These are phyloP conservation scores for Tulasnella sp. DNA, from an alignment of 768 basidiomycete species.

Conservation along the genomic window DNA sequence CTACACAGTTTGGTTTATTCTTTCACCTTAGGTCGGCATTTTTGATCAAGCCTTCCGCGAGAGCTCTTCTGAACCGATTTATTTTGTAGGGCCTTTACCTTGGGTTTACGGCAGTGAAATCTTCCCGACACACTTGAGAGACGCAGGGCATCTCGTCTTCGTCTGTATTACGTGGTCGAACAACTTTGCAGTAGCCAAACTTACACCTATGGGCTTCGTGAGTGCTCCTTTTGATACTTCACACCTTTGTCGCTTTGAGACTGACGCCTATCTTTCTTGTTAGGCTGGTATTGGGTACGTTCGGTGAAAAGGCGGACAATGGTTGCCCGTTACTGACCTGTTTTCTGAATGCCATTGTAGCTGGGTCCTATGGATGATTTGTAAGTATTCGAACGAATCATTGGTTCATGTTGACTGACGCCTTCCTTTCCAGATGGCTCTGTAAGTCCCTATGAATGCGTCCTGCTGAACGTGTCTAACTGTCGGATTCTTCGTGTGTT, in stretches of 20 bases:
- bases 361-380: slow-evolving; percentile 15
- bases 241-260: background rate
- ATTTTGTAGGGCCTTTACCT: slow-evolving; percentile 6
- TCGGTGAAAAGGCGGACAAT: background rate
- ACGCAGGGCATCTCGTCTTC: slow-evolving; percentile 17
- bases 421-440: background rate
- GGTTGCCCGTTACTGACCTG: background rate
- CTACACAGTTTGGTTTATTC: slow-evolving; percentile 12
- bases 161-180: slow-evolving; percentile 11
- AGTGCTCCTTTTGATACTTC: background rate
- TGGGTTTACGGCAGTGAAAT: slow-evolving; percentile 16
- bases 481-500: background rate
- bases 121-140: slow-evolving; percentile 13
- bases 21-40: slow-evolving; percentile 10
- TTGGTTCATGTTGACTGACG: background rate
- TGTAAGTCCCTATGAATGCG: background rate
- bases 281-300: slow-evolving; percentile 16
- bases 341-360: background rate
- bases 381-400: background rate
- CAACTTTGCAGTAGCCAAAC: slow-evolving; percentile 16
- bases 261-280: background rate
- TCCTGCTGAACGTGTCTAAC: background rate
- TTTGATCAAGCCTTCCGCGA: background rate
- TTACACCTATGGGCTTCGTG: slow-evolving; percentile 18
- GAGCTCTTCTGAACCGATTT: background rate